Evolutionary conservation across 2,329 filamentous ascomycete species (phyloP).

Genomic region (Blastomyces silverae): DNA sequence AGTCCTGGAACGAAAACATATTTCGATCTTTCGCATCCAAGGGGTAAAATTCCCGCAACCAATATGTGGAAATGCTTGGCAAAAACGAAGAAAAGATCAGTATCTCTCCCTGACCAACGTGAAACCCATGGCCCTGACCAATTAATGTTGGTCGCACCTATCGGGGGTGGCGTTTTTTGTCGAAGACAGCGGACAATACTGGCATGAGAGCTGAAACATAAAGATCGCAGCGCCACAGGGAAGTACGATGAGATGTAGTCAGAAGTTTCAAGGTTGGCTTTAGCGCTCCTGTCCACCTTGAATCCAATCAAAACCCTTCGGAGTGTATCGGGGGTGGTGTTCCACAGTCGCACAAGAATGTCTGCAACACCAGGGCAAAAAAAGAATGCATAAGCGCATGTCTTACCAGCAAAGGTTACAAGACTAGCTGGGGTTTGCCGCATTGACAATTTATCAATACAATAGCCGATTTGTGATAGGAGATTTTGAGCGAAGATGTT

Average conservation of each 20-base stretch:
- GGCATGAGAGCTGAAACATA: constrained; percentile 59
- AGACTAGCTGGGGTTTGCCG: constrained; percentile 63
- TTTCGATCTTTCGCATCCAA: constrained; percentile 48
- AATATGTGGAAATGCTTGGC: constrained; percentile 81
- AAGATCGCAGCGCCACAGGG: constrained; percentile 56
- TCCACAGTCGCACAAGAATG: constrained; percentile 75
- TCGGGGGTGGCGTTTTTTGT: constrained; percentile 58
- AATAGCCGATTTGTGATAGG: constrained; percentile 72
- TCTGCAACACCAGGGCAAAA: constrained; percentile 84
- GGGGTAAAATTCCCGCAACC: constrained; percentile 63
- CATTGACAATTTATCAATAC: constrained; percentile 82
- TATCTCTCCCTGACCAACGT: constrained; percentile 80
- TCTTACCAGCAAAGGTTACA: constrained; percentile 82
- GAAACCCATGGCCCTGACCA: constrained; percentile 83
- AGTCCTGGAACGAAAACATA: constrained; percentile 66
- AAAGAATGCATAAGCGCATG: constrained; percentile 87
- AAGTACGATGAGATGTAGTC: constrained; percentile 63
- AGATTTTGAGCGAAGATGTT: constrained; percentile 81
- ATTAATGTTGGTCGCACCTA: constrained; percentile 64
- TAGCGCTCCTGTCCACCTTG: constrained; percentile 51
- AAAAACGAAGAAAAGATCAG: constrained; percentile 86
- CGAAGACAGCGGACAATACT: constrained; percentile 54
- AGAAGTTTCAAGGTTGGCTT: constrained; percentile 44
- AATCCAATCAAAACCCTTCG: constrained; percentile 66
- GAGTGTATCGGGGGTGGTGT: constrained; percentile 59